phyloP scores from a whole-genome alignment of 768 basidiomycete genomes.

The Mrakia frigida region DNA sequence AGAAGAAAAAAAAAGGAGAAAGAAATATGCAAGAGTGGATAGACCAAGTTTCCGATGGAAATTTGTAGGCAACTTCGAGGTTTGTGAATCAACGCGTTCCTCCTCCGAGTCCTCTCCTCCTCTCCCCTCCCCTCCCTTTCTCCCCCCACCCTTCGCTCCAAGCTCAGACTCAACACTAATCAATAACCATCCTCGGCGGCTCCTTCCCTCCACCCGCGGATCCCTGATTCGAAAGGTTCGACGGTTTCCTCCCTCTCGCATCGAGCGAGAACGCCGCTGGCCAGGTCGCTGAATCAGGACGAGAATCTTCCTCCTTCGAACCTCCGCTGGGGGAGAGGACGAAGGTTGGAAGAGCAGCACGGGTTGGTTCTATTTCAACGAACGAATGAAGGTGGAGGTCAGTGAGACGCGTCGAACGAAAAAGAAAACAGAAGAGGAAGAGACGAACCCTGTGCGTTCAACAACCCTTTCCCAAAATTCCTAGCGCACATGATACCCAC shows the following conservation, averaged over 20 bases:
- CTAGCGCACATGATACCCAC: not conserved
- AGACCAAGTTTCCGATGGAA: too few species aligned
- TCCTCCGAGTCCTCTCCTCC: too few species aligned
- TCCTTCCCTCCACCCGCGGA: not conserved
- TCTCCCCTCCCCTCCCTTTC: too few species aligned
- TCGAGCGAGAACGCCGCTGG: not conserved
- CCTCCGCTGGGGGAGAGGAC: not conserved
- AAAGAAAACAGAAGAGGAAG: not conserved
- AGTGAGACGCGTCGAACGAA: not conserved
- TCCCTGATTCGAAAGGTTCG: not conserved
- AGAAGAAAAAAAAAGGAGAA: too few species aligned
- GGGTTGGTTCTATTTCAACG: not conserved
- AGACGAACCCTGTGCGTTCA: constrained; percentile 15
- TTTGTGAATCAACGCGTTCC: too few species aligned
- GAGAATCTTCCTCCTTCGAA: not conserved
- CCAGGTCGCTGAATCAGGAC: not conserved
- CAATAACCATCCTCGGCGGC: not conserved
- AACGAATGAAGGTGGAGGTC: not conserved
- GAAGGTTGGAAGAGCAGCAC: constrained; percentile 9
- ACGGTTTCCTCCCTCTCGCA: not conserved
- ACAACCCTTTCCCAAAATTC: constrained; percentile 9
- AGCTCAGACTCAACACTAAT: too few species aligned
- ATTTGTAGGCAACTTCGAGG: too few species aligned
- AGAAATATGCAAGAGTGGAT: too few species aligned
- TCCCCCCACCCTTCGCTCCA: too few species aligned